Evolutionary conservation across 257 asterid genomes (phyloP).

Genomic region (Ehretia macrophylla): DNA sequence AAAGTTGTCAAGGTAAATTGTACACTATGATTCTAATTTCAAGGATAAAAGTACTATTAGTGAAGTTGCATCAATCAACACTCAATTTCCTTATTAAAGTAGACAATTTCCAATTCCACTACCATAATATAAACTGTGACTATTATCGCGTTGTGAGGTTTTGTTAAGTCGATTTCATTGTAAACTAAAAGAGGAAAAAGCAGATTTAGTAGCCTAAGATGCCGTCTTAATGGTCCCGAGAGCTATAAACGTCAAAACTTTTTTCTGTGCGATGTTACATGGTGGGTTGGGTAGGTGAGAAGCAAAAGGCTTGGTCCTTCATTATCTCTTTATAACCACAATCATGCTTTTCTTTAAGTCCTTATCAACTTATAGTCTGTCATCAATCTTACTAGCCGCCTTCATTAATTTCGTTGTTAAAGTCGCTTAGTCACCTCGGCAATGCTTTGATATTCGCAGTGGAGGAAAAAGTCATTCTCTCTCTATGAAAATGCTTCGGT

Average conservation of each 20-base stretch:
- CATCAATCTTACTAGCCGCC: too few relatives aligned
- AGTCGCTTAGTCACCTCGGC: slow-evolving; percentile 1
- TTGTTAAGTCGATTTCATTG: slow-evolving; percentile 5
- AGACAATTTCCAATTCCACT: slow-evolving; percentile 27
- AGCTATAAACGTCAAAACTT: slow-evolving; percentile 13
- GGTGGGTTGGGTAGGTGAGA: slow-evolving; percentile 80
- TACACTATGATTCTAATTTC: too few relatives aligned
- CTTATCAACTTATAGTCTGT: slow-evolving; percentile 24
- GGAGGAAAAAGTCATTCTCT: too few relatives aligned
- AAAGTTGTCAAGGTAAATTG: too few relatives aligned
- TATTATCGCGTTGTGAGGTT: slow-evolving; percentile 23
- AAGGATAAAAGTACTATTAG: background rate
- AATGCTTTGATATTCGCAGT: too few relatives aligned
- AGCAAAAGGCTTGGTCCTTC: slow-evolving; percentile 46
- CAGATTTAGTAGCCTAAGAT: slow-evolving; percentile 40
- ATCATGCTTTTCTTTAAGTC: slow-evolving; percentile 36
- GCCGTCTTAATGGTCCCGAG: slow-evolving; percentile 53
- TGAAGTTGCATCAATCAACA: slow-evolving; percentile 44
- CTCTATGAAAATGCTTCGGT: too few relatives aligned
- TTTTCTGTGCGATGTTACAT: slow-evolving; percentile 10
- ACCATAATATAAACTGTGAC: slow-evolving; percentile 22
- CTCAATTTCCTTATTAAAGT: slow-evolving; percentile 41
- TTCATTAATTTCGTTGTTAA: slow-evolving; percentile 19
- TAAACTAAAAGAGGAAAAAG: slow-evolving; percentile 16
- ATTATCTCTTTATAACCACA: slow-evolving; percentile 34